Percentiles rank a stretch among this genome's conserved stretches.
These are phyloP conservation scores for Suillus alpinus DNA, from an alignment of 768 basidiomycete species.

Conservation along the genomic window DNA sequence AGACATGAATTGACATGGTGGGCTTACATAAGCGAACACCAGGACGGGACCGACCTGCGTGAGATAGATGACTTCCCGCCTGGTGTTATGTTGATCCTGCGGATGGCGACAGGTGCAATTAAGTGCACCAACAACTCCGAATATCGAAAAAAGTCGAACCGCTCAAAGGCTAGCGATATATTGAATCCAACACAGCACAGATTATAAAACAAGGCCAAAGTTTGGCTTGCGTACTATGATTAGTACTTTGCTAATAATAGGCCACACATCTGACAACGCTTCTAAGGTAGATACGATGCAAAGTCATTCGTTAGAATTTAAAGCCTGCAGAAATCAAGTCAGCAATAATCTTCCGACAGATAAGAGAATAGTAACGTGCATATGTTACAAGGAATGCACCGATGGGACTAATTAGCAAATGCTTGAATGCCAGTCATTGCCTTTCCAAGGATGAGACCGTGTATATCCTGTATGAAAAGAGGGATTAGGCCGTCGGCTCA, in stretches of 20 bases:
- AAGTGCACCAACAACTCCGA: background rate
- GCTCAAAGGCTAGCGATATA: background rate
- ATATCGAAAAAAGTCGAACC: background rate
- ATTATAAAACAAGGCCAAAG: background rate
- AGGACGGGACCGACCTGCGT: too few species aligned
- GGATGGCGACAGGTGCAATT: background rate
- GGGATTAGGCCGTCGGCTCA: slow-evolving; percentile 6
- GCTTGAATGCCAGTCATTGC: slow-evolving; percentile 89
- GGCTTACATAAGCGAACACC: too few species aligned
- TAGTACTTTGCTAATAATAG: background rate
- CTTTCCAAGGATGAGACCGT: slow-evolving; percentile 90
- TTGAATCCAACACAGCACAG: background rate
- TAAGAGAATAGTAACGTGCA: background rate
- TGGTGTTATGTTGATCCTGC: background rate
- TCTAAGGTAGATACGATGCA: background rate
- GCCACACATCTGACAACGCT: background rate
- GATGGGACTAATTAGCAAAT: slow-evolving; percentile 56
- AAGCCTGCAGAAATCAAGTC: background rate
- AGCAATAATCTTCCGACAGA: background rate
- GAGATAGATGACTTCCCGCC: background rate
- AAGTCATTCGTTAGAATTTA: background rate
- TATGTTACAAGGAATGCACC: background rate
- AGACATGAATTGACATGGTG: background rate
- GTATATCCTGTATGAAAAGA: slow-evolving; percentile 63
- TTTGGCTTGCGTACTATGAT: background rate